Conservation (phyloP, 169 alveolate species). For the Theileria sp. region DNA sequence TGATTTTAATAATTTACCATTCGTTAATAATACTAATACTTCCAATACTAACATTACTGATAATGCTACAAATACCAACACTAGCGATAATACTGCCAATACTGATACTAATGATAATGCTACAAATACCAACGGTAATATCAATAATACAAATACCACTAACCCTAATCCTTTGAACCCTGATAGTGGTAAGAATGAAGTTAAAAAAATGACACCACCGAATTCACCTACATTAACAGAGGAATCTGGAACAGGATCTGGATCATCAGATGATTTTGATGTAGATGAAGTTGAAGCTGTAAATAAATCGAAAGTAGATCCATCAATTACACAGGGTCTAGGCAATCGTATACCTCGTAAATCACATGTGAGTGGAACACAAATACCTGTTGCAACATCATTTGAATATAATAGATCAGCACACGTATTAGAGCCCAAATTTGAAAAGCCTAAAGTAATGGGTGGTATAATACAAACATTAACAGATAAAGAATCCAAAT, state of each 20-base stretch:
- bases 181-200: background rate
- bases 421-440: constrained; percentile 29
- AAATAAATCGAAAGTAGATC: constrained; percentile 6
- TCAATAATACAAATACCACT: too few species aligned
- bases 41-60: background rate
- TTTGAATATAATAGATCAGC: constrained; percentile 46
- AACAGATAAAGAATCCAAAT: constrained; percentile 60
- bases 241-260: background rate
- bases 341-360: constrained; percentile 43
- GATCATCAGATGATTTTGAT: constrained; percentile 15
- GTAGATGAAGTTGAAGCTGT: constrained; percentile 17
- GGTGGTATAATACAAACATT: constrained; percentile 68
- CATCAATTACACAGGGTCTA: constrained; percentile 34
- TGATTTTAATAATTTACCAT: background rate
- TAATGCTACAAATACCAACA: too few species aligned
- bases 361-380: constrained; percentile 30
- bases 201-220: constrained; percentile 7
- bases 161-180: background rate
- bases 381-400: constrained; percentile 45
- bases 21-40: background rate
- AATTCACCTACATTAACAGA: background rate
- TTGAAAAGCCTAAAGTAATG: constrained; percentile 33
- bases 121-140: too few species aligned
- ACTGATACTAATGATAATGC: too few species aligned
- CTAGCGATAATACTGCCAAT: background rate